Conservation (phyloP, 2,329 filamentous ascomycete genomes). For the Ophiostoma angusticollis region DNA sequence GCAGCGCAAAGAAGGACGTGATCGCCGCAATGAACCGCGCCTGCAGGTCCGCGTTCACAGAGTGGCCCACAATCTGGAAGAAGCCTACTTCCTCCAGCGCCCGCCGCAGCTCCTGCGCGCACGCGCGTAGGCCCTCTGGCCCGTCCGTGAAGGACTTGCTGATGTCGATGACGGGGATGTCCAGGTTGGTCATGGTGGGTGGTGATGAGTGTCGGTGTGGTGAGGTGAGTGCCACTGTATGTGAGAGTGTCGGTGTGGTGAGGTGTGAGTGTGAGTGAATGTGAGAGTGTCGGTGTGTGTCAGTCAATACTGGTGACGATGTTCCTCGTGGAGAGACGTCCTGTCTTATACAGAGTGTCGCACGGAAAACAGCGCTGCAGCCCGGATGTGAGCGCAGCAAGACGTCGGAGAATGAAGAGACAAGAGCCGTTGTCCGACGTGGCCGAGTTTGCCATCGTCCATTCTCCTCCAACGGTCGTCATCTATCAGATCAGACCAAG, state of each 20-base stretch:
- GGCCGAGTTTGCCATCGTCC: no score
- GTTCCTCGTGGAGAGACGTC: no score
- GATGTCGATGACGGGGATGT: conserved; percentile 20
- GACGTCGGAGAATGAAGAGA: no score
- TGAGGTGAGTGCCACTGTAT: no score
- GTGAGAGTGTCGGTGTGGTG: background rate
- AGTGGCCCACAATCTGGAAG: conserved; percentile 24
- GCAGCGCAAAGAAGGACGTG: conserved; percentile 21
- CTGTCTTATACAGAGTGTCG: no score
- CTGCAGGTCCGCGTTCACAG: conserved; percentile 18
- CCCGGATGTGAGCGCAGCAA: no score
- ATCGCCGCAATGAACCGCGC: conserved; percentile 17
- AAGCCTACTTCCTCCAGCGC: conserved; percentile 18
- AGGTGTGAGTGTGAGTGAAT: background rate
- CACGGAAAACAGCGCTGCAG: no score
- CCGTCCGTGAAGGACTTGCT: conserved; percentile 15
- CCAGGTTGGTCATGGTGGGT: conserved; percentile 1
- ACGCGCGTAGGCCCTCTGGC: conserved; percentile 12
- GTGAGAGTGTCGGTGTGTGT: no score
- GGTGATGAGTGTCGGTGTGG: background rate
- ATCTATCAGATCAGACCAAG: no score
- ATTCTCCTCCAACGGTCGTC: no score
- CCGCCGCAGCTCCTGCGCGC: conserved; percentile 7
- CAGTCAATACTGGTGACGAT: no score
- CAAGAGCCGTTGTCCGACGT: no score